Evolutionary conservation across 768 basidiomycete species (phyloP), one percentile per base, ranked within the genome.

Genomic region (Kwoniella sp.): DNA sequence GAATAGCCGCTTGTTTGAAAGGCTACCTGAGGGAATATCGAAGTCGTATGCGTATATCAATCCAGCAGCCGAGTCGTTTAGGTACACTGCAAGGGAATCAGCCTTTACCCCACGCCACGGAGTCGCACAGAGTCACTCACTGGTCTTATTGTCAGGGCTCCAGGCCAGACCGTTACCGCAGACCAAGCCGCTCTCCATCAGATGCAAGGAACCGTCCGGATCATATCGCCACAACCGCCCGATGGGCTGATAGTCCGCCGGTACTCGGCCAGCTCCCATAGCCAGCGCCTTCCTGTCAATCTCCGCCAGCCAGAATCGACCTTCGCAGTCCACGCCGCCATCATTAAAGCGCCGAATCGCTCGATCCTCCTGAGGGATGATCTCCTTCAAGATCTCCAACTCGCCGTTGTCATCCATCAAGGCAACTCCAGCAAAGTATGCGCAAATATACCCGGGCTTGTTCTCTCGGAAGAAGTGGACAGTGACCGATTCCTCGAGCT

Each of bases 251-350:
- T 68, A 68, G 33, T 59, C 58, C n/a, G 22, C 37, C 1, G 67
- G 67, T 17, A 60, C 47, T 52, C 58, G 40, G 24, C 60, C 58
- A 54, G 55, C 37, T 19, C 67, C 67, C 21, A 64, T 27, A 13
- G 58, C 24, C 10, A 68, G 29, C 8, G 62, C 67, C 50, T 68
- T 68, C 8, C 67, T 40, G 30, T 68, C 67, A 29, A 68, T 68
- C 53, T 68, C 67, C 1, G 67, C 67, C 19, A 68, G 59, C 67
- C 67, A 68, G 44, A 68, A 68, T 46, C 62, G n/a, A 19, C 67
- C 67, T 40, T 50, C 17, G 19, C 57, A 58, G 30, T 68, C 67
- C 7, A 63, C 58, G 17, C 67, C 67, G n/a, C 67, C 67, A 46
- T 68, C 67, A 33, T 68, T 68, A 37, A 68, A 68, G 4, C 67